phyloP scores from a whole-genome alignment of 2,329 filamentous ascomycete species.

The Curvularia spicifera region DNA sequence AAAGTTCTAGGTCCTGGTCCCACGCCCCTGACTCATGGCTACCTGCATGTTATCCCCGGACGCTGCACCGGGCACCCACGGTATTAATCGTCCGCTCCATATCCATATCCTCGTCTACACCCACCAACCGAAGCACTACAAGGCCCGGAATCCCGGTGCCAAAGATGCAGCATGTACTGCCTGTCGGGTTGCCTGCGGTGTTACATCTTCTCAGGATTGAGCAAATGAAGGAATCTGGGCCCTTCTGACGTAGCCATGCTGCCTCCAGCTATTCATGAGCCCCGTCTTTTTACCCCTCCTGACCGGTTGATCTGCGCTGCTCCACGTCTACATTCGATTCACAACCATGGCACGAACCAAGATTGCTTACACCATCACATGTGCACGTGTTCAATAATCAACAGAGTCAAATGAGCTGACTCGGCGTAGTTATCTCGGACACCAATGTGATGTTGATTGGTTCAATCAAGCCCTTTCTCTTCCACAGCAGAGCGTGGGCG shows the following conservation, averaged over 20 bases:
- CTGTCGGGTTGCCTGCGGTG: not conserved
- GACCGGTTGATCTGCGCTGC: not conserved
- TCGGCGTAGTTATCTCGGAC: not conserved
- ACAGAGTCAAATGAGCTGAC: not conserved
- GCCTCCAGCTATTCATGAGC: not conserved
- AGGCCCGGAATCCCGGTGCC: not conserved
- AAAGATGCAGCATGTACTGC: not conserved
- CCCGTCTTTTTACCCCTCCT: not conserved
- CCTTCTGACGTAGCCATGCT: not conserved
- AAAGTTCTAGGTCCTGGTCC: constrained; percentile 2
- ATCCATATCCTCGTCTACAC: not conserved
- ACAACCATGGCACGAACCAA: not conserved
- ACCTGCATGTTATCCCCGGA: constrained; percentile 3
- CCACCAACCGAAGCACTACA: not conserved
- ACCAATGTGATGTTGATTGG: not conserved
- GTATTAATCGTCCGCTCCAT: not conserved
- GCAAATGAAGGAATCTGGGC: not conserved
- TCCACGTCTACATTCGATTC: not conserved
- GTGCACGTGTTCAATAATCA: not conserved
- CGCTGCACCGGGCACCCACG: constrained; percentile 5
- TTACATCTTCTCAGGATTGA: not conserved
- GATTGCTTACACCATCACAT: not conserved
- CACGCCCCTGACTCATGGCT: constrained; percentile 6
- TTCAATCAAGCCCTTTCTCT: not conserved
- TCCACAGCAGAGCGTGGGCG: not conserved